Evolutionary conservation across 306 rosid species (phyloP).

Genomic region (Alnus glutinosa): DNA sequence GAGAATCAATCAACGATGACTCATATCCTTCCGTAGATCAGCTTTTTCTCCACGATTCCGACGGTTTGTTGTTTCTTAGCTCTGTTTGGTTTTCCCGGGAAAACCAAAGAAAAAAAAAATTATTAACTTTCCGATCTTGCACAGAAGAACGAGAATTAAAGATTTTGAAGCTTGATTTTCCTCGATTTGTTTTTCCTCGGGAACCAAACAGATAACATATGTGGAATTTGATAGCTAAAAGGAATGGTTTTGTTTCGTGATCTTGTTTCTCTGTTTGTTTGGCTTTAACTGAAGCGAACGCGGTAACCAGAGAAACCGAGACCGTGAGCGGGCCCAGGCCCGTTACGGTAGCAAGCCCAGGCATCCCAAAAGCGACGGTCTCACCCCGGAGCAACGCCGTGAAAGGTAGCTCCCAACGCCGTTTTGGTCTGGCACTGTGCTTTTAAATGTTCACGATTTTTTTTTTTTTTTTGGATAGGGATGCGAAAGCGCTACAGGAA

Average conservation of each 20-base stretch:
- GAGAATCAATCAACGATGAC: constrained; percentile 48
- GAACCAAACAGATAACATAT: neutral
- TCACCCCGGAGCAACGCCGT: constrained; percentile 84
- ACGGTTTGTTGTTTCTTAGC: constrained; percentile 12
- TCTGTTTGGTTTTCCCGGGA: constrained; percentile 19
- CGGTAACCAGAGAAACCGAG: constrained; percentile 72
- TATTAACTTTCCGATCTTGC: neutral
- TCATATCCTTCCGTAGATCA: constrained; percentile 61
- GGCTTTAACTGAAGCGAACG: constrained; percentile 67
- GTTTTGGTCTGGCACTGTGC: neutral
- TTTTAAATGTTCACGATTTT: neutral
- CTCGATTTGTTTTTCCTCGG: neutral
- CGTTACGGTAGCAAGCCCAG: constrained; percentile 40
- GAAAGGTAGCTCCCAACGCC: constrained; percentile 55
- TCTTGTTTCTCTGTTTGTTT: constrained; percentile 22
- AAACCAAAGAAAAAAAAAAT: neutral
- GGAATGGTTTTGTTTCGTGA: constrained; percentile 13
- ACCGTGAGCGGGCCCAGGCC: constrained; percentile 74
- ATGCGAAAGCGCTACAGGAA: constrained; percentile 74
- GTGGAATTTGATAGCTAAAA: neutral
- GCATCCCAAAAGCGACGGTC: constrained; percentile 53
- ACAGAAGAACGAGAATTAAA: neutral
- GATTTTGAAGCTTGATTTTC: neutral
- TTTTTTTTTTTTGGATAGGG: constrained; percentile 36
- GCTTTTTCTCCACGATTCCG: neutral